Conservation (phyloP, 1,284 basidiomycete genomes). For the Phylloboletellus chloephorus region DNA sequence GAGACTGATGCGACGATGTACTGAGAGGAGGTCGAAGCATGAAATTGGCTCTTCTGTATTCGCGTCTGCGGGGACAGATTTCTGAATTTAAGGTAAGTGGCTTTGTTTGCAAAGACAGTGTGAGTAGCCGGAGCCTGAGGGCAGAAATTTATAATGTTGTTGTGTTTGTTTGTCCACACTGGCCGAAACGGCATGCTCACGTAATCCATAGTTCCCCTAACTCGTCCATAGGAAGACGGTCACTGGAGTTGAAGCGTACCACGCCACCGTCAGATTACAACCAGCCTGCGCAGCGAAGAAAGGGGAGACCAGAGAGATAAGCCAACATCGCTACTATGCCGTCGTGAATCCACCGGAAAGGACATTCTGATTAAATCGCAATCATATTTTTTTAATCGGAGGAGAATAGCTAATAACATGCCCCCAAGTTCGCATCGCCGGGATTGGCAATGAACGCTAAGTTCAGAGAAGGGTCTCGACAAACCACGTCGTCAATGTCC, state of each 20-base stretch:
- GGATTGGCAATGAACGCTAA: not conserved
- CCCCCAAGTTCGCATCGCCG: not conserved
- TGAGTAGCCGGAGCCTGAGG: no score
- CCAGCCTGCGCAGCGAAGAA: no score
- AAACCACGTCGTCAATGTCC: not conserved
- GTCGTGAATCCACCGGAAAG: not conserved
- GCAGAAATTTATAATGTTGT: no score
- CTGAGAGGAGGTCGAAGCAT: conserved; percentile 82
- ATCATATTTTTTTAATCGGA: not conserved
- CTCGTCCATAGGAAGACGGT: no score
- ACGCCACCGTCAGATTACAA: no score
- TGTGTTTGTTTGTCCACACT: no score
- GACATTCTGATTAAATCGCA: not conserved
- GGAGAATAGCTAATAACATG: not conserved
- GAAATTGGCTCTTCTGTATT: conserved; percentile 45
- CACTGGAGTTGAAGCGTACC: no score
- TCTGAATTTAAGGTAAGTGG: no score
- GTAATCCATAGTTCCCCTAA: no score
- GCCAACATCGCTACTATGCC: not conserved
- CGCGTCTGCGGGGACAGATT: conserved; percentile 74
- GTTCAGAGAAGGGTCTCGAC: not conserved
- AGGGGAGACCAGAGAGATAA: not conserved
- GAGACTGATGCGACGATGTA: conserved; percentile 61
- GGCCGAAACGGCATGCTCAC: no score
- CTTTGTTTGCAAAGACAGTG: no score